These are phyloP conservation scores for Xylariaceae sp. DNA, from an alignment of 2,329 filamentous ascomycete species.

Conservation along the genomic window DNA sequence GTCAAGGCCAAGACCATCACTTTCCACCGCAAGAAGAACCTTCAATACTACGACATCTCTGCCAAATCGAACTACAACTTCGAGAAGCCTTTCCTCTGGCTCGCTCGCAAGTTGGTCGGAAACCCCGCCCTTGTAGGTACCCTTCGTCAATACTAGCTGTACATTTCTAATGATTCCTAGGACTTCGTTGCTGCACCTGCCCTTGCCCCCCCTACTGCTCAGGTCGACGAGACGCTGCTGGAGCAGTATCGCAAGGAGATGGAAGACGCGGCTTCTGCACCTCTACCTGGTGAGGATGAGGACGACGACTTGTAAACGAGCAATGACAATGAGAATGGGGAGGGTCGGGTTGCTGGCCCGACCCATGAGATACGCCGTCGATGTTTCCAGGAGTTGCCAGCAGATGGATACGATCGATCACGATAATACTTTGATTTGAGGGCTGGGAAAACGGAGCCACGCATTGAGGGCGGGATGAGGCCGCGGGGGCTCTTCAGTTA, in stretches of 20 bases:
- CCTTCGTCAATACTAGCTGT: background rate
- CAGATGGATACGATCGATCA: conserved; percentile 20
- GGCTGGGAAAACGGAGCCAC: too few relatives aligned
- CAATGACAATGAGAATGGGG: conserved; percentile 12
- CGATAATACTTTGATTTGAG: conserved; percentile 21
- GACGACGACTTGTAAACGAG: conserved; percentile 58
- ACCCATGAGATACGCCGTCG: conserved; percentile 6
- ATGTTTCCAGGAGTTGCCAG: conserved; percentile 9
- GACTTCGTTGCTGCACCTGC: conserved; percentile 96
- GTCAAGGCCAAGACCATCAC: conserved; percentile 99
- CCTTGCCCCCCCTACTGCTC: conserved; percentile 87
- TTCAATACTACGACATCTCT: conserved; percentile 99
- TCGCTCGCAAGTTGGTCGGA: conserved; percentile 95
- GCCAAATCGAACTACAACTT: conserved; percentile 99
- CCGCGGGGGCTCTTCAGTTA: conserved; percentile 20
- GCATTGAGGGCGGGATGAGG: background rate
- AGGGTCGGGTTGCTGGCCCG: conserved; percentile 8
- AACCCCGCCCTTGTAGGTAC: conserved; percentile 73
- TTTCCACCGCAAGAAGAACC: conserved; percentile 99
- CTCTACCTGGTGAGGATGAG: conserved; percentile 93
- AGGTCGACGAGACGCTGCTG: conserved; percentile 80
- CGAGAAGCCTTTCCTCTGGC: conserved; percentile 99
- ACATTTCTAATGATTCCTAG: conserved; percentile 41
- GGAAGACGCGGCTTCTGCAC: conserved; percentile 71
- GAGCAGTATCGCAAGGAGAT: conserved; percentile 86